phyloP scores from a whole-genome alignment of 768 basidiomycete genomes.

The Grammothele lineata region DNA sequence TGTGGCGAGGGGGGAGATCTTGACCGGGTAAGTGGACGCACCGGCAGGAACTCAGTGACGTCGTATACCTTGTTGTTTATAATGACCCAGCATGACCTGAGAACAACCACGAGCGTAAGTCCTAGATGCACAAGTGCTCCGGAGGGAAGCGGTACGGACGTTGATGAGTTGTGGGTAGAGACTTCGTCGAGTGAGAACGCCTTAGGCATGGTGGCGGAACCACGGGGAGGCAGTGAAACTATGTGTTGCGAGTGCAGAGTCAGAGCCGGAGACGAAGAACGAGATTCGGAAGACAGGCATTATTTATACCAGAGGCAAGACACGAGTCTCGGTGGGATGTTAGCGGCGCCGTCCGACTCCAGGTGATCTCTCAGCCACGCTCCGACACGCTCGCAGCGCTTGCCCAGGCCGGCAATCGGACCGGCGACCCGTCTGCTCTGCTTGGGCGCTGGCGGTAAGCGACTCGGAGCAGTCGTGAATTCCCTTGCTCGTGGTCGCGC shows the following conservation, averaged over 20 bases:
- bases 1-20: not conserved
- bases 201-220: slow-evolving; percentile 17
- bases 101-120: slow-evolving; percentile 3
- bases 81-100: slow-evolving; percentile 81
- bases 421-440: too few relatives aligned
- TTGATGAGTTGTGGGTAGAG: slow-evolving; percentile 49
- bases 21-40: too few relatives aligned
- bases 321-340: not conserved
- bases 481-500: too few relatives aligned
- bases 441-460: too few relatives aligned
- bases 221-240: not conserved
- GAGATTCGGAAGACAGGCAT: not conserved
- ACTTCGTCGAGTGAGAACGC: slow-evolving; percentile 55
- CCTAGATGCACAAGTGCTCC: not conserved
- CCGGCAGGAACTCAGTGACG: slow-evolving; percentile 74
- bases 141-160: slow-evolving; percentile 30
- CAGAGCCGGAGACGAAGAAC: not conserved
- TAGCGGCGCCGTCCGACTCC: not conserved
- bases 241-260: not conserved
- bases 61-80: slow-evolving; percentile 81
- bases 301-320: not conserved
- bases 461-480: too few relatives aligned
- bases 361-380: too few relatives aligned
- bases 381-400: too few relatives aligned
- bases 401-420: too few relatives aligned